Evolutionary conservation across 106 monocot genomes (phyloP).

Genomic region (Acorus calamus): DNA sequence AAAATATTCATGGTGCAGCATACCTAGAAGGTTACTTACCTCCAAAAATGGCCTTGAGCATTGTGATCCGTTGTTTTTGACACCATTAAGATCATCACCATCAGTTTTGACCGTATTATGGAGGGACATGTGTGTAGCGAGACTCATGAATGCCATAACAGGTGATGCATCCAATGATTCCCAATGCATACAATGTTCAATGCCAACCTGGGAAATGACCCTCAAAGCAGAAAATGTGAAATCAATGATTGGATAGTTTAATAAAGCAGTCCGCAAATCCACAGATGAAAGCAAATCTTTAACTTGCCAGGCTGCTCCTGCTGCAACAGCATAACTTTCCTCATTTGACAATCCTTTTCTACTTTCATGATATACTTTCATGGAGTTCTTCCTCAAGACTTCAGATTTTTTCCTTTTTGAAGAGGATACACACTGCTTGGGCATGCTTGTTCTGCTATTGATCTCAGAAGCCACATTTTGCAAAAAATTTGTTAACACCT

Average conservation of each 20-base stretch:
- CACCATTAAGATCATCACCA: neutral
- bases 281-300: slow-evolving; percentile 44
- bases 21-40: slow-evolving; percentile 11
- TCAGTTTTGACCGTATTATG: slow-evolving; percentile 19
- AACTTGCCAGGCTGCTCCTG: slow-evolving; percentile 74
- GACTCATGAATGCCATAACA: slow-evolving; percentile 41
- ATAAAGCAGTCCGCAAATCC: slow-evolving; percentile 27
- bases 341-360: slow-evolving; percentile 16
- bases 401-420: slow-evolving; percentile 42
- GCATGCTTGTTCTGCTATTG: slow-evolving; percentile 14
- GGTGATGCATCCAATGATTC: slow-evolving; percentile 43
- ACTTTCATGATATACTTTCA: slow-evolving; percentile 4
- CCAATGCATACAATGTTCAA: slow-evolving; percentile 32
- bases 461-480: slow-evolving; percentile 36
- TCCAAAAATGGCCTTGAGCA: slow-evolving; percentile 6
- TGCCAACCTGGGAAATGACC: slow-evolving; percentile 36
- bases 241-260: slow-evolving; percentile 40
- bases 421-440: slow-evolving; percentile 10
- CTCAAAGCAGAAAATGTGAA: slow-evolving; percentile 39
- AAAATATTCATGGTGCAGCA: no score
- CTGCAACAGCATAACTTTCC: slow-evolving; percentile 36
- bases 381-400: slow-evolving; percentile 21
- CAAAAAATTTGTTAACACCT: slow-evolving; percentile 35
- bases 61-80: slow-evolving; percentile 1
- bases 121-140: slow-evolving; percentile 35